Evolutionary conservation across 331 rosid genomes (phyloP), one percentile per base, ranked within the genome.

Genomic region (Erythrophleum ivorense): DNA sequence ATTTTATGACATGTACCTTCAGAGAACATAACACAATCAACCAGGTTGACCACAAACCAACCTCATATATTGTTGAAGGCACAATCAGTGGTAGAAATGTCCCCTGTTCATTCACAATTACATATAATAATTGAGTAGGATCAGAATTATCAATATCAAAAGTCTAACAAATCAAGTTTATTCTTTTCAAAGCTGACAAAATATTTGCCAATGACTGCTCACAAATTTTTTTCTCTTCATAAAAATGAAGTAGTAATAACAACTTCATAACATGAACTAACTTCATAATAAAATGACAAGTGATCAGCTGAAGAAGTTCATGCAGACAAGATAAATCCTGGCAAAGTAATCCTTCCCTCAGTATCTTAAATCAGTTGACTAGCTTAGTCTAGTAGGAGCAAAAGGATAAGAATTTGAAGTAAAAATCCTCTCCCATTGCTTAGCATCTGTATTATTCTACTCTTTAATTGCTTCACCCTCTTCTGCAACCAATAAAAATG

Each of bases 11-110:
- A 81, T 60, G 59, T 91, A 92, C 99, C 99, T 96, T 94, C 74
- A 96, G 84, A 74, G 94, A 88, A 80, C 99, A 94, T 76, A 96
- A 87, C 82, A 96, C 94, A 68, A 87, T 85, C 91, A 96, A 62
- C 99, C 98, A 96, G 71, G 90, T 78, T 58, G 97, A 85, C 99
- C 99, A 96, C 76, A 96, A 84, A 78, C 94, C 92, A 1, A 91
- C 92, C 71, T 92, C 94, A 89, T 91, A 94, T 85, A 91, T 81
- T 67, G 97, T 90, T 77, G 97, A 89, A 58, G 97, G 98, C 83
- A 96, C 85, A 85, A 96, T 91, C 72, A 96, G 82, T 19, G 98
- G 99, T 62, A 93, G 88, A 87, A 94, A 96, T 58, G 91, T 89
- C 55, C 99, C 97, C 99, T 96, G 92, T 82, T 76, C 79, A 81